Conservation (phyloP, 1,139 yeast genomes). For the Yamadazyma membranifaciens region DNA sequence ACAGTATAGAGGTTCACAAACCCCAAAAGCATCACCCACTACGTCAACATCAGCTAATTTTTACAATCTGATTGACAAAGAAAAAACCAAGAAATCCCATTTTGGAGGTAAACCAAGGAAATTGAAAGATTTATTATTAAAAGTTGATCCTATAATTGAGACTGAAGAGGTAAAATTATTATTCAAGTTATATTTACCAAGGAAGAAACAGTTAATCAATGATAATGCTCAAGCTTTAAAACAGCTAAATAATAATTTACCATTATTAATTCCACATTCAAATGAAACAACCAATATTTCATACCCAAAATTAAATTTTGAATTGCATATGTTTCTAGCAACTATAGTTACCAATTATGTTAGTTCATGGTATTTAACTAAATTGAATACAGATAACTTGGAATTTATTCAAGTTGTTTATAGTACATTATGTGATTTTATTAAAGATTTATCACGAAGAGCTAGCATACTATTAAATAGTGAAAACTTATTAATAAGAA, state of each 20-base stretch:
- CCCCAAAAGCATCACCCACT: slow-evolving; percentile 18
- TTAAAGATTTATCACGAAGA: slow-evolving; percentile 24
- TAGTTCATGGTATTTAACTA: slow-evolving; percentile 39
- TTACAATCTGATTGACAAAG: slow-evolving; percentile 14
- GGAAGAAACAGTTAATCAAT: slow-evolving; percentile 23
- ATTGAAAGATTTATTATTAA: slow-evolving; percentile 8
- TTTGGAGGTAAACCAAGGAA: slow-evolving; percentile 9
- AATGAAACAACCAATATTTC: slow-evolving; percentile 13
- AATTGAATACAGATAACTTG: slow-evolving; percentile 38
- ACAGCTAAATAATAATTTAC: slow-evolving; percentile 28
- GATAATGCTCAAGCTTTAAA: slow-evolving; percentile 18
- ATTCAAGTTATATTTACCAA: slow-evolving; percentile 34
- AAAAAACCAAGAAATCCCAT: slow-evolving; percentile 5
- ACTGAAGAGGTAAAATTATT: slow-evolving; percentile 34
- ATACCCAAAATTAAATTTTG: slow-evolving; percentile 28
- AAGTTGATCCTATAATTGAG: slow-evolving; percentile 11
- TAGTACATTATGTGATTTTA: slow-evolving; percentile 28
- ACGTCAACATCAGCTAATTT: slow-evolving; percentile 18
- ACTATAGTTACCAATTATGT: slow-evolving; percentile 34
- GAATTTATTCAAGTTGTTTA: slow-evolving; percentile 36
- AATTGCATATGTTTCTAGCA: slow-evolving; percentile 37
- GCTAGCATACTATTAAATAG: slow-evolving; percentile 15
- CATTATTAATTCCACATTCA: slow-evolving; percentile 20
- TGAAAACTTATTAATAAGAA: slow-evolving; percentile 14
- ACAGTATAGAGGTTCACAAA: slow-evolving; percentile 10